Conservation (phyloP, 1,284 basidiomycete genomes). For the Cutaneotrichosporon cyanovorans region DNA sequence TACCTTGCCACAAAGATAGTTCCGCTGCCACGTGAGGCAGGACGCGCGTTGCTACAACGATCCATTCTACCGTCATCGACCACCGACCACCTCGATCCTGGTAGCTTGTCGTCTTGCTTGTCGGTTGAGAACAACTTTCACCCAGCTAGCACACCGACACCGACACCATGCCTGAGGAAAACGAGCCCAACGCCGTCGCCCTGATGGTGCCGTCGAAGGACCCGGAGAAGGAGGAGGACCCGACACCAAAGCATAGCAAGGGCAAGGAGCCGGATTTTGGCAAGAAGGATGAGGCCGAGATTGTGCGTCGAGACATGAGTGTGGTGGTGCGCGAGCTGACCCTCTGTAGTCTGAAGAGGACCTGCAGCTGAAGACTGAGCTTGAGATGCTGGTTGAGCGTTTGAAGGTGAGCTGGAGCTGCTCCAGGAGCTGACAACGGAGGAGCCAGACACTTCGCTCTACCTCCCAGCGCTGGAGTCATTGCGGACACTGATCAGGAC, state of each 20-base stretch:
- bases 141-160: no score
- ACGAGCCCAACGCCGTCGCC: constrained; percentile 29
- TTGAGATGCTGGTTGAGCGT: constrained; percentile 96
- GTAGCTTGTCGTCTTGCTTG: no score
- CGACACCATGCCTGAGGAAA: neutral
- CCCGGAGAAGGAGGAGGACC: constrained; percentile 43
- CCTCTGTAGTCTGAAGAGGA: constrained; percentile 89
- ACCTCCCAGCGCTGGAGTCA: constrained; percentile 87
- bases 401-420: constrained; percentile 58
- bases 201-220: constrained; percentile 47
- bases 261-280: constrained; percentile 36
- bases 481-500: constrained; percentile 90
- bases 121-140: no score
- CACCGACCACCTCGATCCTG: no score
- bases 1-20: no score
- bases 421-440: constrained; percentile 43
- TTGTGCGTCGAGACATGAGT: constrained; percentile 53
- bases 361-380: constrained; percentile 82
- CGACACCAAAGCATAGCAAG: constrained; percentile 49
- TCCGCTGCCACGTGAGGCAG: no score
- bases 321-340: constrained; percentile 16
- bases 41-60: no score
- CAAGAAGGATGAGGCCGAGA: constrained; percentile 62
- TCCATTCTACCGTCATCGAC: no score
- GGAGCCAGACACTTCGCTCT: constrained; percentile 80